phyloP scores from a whole-genome alignment of 2,329 filamentous ascomycete genomes.

The Colletotrichum theobromicola region DNA sequence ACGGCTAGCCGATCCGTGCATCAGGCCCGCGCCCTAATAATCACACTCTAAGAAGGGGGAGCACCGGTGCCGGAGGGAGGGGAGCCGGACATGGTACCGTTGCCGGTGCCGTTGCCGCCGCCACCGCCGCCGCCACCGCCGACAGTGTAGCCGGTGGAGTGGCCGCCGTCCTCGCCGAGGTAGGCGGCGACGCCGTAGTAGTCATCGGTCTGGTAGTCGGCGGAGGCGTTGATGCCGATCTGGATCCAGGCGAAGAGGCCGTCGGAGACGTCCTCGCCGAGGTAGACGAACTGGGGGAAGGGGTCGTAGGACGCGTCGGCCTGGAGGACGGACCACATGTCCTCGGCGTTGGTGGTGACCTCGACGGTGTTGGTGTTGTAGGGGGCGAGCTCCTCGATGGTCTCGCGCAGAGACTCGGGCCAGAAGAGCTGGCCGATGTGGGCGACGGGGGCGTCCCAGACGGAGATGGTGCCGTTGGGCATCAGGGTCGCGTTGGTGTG shows the following conservation, averaged over 20 bases:
- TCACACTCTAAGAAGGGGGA: not conserved
- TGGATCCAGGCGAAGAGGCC: conserved; percentile 62
- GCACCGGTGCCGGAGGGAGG: conserved; percentile 1
- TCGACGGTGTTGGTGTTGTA: conserved; percentile 50
- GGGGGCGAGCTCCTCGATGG: conserved; percentile 54
- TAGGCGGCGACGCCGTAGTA: conserved; percentile 16
- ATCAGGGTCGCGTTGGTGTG: conserved; percentile 38
- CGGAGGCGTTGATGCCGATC: conserved; percentile 50
- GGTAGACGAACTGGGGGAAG: conserved; percentile 60
- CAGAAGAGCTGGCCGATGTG: conserved; percentile 72
- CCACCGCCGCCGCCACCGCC: not conserved
- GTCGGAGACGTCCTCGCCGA: conserved; percentile 57
- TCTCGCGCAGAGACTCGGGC: conserved; percentile 59
- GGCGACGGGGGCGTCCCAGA: conserved; percentile 44
- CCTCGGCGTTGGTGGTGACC: conserved; percentile 57
- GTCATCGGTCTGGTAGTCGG: conserved; percentile 18
- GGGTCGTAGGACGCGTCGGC: conserved; percentile 53
- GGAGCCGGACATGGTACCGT: not conserved
- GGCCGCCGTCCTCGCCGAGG: conserved; percentile 9
- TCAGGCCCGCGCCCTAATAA: not conserved
- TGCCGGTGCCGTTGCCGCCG: not conserved
- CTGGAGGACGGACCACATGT: conserved; percentile 46
- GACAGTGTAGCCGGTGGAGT: not conserved
- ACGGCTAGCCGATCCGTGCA: not conserved
- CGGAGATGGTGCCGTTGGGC: conserved; percentile 36